These are phyloP conservation scores for Ophiosphaerella korrae DNA, from an alignment of 2,329 filamentous ascomycete genomes.

Conservation along the genomic window DNA sequence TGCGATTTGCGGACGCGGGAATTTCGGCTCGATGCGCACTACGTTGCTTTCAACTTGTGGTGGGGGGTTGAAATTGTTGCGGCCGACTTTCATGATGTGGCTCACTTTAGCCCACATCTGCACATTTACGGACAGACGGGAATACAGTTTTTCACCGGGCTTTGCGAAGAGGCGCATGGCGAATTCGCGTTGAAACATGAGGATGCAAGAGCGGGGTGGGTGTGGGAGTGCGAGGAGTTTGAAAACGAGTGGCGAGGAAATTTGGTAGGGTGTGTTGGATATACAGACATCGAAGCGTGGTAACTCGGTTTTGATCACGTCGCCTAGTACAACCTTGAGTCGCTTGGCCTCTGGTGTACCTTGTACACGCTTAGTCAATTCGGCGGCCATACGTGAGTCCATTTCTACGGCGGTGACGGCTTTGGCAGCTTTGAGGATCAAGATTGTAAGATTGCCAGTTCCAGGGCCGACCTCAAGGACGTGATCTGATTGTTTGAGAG, in stretches of 20 bases:
- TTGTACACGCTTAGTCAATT: conserved; percentile 91
- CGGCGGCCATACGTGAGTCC: conserved; percentile 95
- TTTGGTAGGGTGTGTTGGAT: conserved; percentile 76
- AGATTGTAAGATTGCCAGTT: conserved; percentile 85
- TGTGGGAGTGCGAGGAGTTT: conserved; percentile 82
- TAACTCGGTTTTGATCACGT: conserved; percentile 85
- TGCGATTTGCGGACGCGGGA: conserved; percentile 81
- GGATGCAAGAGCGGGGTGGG: conserved; percentile 80
- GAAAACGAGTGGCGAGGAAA: conserved; percentile 90
- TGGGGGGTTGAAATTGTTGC: conserved; percentile 95
- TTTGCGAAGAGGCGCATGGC: conserved; percentile 86
- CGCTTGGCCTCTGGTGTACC: conserved; percentile 78
- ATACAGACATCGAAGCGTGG: conserved; percentile 82
- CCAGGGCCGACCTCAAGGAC: conserved; percentile 93
- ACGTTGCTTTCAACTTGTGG: conserved; percentile 92
- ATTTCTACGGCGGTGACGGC: conserved; percentile 86
- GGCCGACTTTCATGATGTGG: conserved; percentile 87
- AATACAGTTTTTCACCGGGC: conserved; percentile 87
- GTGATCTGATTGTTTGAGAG: conserved; percentile 83
- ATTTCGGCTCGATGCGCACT: conserved; percentile 86
- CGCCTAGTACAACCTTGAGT: conserved; percentile 85
- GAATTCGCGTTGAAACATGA: conserved; percentile 98
- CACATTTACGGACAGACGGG: conserved; percentile 86
- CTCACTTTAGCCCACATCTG: conserved; percentile 84
- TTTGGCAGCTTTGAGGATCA: conserved; percentile 86